phyloP scores from a whole-genome alignment of 2,329 filamentous ascomycete species.

The Neopestalotiopsis clavispora region DNA sequence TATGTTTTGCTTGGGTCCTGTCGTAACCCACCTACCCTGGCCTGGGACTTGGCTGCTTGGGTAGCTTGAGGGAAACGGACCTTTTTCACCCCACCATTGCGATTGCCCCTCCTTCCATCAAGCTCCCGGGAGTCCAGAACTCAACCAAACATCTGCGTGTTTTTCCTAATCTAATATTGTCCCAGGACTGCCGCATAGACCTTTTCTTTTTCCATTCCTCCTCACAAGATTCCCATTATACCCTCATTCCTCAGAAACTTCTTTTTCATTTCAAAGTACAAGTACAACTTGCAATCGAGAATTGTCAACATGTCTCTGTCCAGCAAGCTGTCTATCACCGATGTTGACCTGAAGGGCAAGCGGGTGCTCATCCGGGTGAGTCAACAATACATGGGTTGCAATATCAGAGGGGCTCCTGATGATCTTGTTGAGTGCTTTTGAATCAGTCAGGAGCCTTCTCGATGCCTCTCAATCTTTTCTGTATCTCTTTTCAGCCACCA shows the following conservation, averaged over 20 bases:
- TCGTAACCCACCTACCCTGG: not conserved
- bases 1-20: no score
- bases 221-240: slow-evolving; percentile 10
- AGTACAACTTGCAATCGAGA: not conserved
- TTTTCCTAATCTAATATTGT: slow-evolving; percentile 10
- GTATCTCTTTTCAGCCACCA: not conserved
- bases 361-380: slow-evolving; percentile 94
- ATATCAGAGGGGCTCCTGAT: not conserved
- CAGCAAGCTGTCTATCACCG: slow-evolving; percentile 96
- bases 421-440: not conserved
- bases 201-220: not conserved
- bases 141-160: slow-evolving; percentile 15
- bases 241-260: slow-evolving; percentile 4
- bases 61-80: not conserved
- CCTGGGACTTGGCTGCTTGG: not conserved
- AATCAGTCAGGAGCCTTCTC: not conserved
- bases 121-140: slow-evolving; percentile 1
- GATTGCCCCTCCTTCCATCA: slow-evolving; percentile 10
- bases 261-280: slow-evolving; percentile 23
- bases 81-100: slow-evolving; percentile 13
- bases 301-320: slow-evolving; percentile 85
- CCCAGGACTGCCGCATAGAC: not conserved
- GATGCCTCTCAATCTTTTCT: not conserved
- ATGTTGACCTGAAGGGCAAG: slow-evolving; percentile 98
- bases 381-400: slow-evolving; percentile 11